Percentiles rank a stretch among this genome's conserved stretches.
These are phyloP conservation scores for Skeletonema grethae DNA, from an alignment of 108 stramenopile species.

Conservation along the genomic window DNA sequence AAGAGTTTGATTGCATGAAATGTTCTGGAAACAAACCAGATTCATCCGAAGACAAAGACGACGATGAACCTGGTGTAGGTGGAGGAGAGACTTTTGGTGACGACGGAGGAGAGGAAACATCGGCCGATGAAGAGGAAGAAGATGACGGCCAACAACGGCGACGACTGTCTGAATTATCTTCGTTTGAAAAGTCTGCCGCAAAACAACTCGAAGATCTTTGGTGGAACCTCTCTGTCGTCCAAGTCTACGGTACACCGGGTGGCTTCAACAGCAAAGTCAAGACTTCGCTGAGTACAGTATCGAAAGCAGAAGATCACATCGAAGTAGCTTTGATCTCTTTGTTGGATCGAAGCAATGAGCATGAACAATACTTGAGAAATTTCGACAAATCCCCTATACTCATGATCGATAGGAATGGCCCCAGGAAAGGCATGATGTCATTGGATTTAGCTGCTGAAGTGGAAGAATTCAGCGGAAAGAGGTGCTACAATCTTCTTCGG, in stretches of 20 bases:
- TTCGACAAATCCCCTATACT: slow-evolving; percentile 74
- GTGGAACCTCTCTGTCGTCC: slow-evolving; percentile 60
- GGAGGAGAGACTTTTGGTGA: slow-evolving; percentile 15
- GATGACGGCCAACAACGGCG: slow-evolving; percentile 10
- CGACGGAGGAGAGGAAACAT: slow-evolving; percentile 16
- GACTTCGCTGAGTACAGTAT: slow-evolving; percentile 32
- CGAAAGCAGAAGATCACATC: slow-evolving; percentile 39
- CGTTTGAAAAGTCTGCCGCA: slow-evolving; percentile 34
- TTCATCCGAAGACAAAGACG: slow-evolving; percentile 1
- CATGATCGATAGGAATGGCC: slow-evolving; percentile 73
- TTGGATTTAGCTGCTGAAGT: slow-evolving; percentile 65
- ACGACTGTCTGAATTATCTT: slow-evolving; percentile 18
- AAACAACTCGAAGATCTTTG: slow-evolving; percentile 54
- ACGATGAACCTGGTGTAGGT: slow-evolving; percentile 3
- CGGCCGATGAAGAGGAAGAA: slow-evolving; percentile 11
- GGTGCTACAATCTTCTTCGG: slow-evolving; percentile 71
- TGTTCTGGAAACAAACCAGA: slow-evolving; percentile 10
- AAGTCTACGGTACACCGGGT: slow-evolving; percentile 43
- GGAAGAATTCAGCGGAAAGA: slow-evolving; percentile 73
- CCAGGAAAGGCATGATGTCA: slow-evolving; percentile 57
- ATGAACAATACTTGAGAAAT: slow-evolving; percentile 33
- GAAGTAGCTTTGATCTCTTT: slow-evolving; percentile 43
- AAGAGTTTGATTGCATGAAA: slow-evolving; percentile 42
- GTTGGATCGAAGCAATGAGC: slow-evolving; percentile 35
- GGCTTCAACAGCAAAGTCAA: slow-evolving; percentile 34